A percentile compares a stretch with the other conserved stretches of the same genome.
phyloP scores from a whole-genome alignment of 305 asterid species.

The Rubia peregrina region DNA sequence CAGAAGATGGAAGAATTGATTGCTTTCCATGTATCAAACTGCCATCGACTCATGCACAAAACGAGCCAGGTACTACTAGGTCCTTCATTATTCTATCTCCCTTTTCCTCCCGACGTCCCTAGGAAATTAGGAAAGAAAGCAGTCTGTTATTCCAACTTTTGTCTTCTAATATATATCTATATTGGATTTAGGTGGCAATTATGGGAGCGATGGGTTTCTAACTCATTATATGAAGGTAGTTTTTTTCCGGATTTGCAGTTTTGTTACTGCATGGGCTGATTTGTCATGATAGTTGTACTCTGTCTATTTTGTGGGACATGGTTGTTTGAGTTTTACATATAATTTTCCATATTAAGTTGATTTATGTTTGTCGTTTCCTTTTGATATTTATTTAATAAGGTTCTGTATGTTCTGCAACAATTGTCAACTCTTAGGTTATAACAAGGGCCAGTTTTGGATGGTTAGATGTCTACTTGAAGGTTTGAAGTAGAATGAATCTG shows the following conservation, averaged over 20 bases:
- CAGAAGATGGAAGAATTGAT: constrained; percentile 84
- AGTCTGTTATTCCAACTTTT: background rate
- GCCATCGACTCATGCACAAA: constrained; percentile 3
- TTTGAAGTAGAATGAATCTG: constrained; percentile 5
- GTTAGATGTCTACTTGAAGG: background rate
- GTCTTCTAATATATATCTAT: background rate
- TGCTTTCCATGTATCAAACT: constrained; percentile 82
- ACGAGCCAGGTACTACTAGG: constrained; percentile 4
- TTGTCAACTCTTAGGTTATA: background rate
- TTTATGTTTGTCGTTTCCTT: background rate
- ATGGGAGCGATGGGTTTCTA: constrained; percentile 71
- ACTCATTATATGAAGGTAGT: constrained; percentile 90
- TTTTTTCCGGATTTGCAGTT: background rate
- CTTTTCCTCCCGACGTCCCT: background rate
- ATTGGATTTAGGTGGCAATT: constrained; percentile 47
- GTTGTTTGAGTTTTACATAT: background rate
- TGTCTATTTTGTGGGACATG: background rate
- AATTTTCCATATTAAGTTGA: background rate
- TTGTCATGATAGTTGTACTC: background rate
- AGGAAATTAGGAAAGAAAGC: background rate
- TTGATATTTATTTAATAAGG: background rate
- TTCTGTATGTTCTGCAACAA: background rate
- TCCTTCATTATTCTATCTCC: background rate
- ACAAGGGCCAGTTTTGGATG: background rate
- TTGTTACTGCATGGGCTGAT: background rate